phyloP scores from a whole-genome alignment of 1,284 basidiomycete species.

The Tilletia caries region DNA sequence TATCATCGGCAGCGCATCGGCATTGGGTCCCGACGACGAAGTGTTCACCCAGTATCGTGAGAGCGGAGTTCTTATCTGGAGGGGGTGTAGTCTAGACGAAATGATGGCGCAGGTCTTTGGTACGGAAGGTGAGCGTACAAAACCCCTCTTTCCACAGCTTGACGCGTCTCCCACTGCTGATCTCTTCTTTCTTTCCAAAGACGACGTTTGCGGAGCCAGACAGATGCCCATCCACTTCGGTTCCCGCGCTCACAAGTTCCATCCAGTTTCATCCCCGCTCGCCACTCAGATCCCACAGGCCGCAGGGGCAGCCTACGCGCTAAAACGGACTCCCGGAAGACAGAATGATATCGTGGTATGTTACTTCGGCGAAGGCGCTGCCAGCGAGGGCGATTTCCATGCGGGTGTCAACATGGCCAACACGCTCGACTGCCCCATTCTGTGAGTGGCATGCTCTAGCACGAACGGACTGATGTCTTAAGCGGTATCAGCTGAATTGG shows the following conservation, averaged over 20 bases:
- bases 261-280: slow-evolving; percentile 89
- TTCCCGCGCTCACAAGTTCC: slow-evolving; percentile 77
- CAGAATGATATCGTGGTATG: slow-evolving; percentile 68
- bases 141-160: no score
- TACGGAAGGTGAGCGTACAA: slow-evolving; percentile 20
- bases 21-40: slow-evolving; percentile 76
- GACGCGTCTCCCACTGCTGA: not conserved
- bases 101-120: slow-evolving; percentile 45
- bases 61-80: slow-evolving; percentile 82
- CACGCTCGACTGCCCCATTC: slow-evolving; percentile 39
- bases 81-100: slow-evolving; percentile 63
- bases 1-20: slow-evolving; percentile 83
- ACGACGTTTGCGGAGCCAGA: slow-evolving; percentile 34
- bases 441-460: slow-evolving; percentile 46
- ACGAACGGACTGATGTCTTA: no score
- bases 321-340: slow-evolving; percentile 73
- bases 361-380: slow-evolving; percentile 75
- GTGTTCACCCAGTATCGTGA: slow-evolving; percentile 61
- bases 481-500: not conserved
- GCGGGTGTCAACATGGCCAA: slow-evolving; percentile 58
- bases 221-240: slow-evolving; percentile 68
- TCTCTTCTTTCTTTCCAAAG: not conserved
- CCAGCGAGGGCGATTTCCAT: slow-evolving; percentile 62
- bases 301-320: slow-evolving; percentile 83
- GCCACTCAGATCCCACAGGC: slow-evolving; percentile 94